phyloP scores from a whole-genome alignment of 352 stramenopile species.

The Aphanomyces astaci region DNA sequence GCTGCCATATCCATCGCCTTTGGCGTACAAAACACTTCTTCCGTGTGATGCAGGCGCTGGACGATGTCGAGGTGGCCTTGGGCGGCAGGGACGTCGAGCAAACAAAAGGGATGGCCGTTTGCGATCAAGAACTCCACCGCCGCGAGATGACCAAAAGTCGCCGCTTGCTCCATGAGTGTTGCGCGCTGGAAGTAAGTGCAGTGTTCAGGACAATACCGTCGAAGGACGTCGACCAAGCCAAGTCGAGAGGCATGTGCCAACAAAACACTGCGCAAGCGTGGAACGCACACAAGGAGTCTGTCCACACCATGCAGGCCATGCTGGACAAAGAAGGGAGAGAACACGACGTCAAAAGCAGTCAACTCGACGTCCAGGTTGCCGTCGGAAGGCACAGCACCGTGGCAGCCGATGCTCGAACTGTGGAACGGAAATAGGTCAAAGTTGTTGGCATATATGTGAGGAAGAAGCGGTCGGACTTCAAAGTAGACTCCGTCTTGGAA shows the following conservation, averaged over 20 bases:
- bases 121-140: background rate
- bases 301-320: background rate
- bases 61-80: conserved; percentile 31
- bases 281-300: background rate
- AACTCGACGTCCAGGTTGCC: background rate
- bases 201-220: background rate
- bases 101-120: background rate
- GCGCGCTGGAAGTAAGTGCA: background rate
- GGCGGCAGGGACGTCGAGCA: conserved; percentile 33
- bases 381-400: background rate
- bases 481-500: conserved; percentile 13
- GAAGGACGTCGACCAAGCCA: background rate
- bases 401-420: background rate
- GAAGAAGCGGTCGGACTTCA: background rate
- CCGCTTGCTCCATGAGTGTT: conserved; percentile 2
- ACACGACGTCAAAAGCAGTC: background rate
- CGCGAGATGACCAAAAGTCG: background rate
- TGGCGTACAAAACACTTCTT: conserved; percentile 12
- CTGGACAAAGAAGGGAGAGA: background rate
- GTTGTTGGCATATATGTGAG: conserved; percentile 4
- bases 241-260: conserved; percentile 4
- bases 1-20: conserved; percentile 11
- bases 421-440: conserved; percentile 10
- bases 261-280: background rate
- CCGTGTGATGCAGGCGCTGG: conserved; percentile 29